Conservation (phyloP, 2,329 filamentous ascomycete species). For the Akanthomyces lecanii region DNA sequence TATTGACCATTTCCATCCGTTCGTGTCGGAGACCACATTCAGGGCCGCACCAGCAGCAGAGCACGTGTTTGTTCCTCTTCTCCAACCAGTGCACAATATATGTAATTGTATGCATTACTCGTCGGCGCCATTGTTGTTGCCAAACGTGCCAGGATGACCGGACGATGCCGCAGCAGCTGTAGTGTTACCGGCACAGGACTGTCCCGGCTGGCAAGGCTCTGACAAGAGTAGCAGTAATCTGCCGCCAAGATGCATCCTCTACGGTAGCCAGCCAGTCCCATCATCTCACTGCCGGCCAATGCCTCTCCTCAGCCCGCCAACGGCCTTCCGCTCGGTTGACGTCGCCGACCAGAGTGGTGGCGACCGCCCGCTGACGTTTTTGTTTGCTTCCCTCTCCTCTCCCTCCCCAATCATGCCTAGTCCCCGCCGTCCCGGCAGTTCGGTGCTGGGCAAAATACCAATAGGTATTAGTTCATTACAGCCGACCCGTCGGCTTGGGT, state of each 20-base stretch:
- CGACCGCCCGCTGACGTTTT: neutral
- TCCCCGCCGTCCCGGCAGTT: constrained; percentile 1
- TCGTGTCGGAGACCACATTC: neutral
- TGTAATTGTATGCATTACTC: neutral
- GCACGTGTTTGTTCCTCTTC: neutral
- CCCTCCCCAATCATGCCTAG: neutral
- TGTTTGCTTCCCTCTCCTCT: neutral
- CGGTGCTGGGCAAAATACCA: neutral
- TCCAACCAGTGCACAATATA: neutral
- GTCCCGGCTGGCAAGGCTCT: neutral
- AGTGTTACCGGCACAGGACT: neutral
- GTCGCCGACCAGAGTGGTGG: neutral
- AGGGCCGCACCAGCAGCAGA: neutral
- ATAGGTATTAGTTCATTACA: neutral
- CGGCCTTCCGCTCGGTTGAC: neutral
- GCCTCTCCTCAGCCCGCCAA: neutral
- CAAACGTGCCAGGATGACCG: neutral
- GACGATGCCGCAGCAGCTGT: neutral
- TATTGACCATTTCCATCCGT: neutral
- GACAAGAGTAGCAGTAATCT: neutral
- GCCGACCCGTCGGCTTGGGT: constrained; percentile 13
- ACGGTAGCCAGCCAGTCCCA: too few species aligned
- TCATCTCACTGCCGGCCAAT: too few species aligned
- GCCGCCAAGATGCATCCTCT: neutral
- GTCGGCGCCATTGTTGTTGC: neutral